Conservation (phyloP, 306 rosid genomes). For the Trichosanthes truncata region DNA sequence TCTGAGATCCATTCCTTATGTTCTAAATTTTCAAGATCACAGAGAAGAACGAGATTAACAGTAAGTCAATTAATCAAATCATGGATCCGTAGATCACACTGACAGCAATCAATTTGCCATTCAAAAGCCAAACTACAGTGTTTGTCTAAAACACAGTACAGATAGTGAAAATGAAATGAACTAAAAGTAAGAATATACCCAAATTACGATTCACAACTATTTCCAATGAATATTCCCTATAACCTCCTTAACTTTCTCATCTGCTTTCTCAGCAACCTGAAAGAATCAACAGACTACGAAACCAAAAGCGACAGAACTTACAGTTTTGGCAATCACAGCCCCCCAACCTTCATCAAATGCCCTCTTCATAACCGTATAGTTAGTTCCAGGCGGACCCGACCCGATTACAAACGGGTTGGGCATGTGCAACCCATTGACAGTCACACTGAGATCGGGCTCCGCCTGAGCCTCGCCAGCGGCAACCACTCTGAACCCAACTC, state of each 20-base stretch:
- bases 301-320: slow-evolving; percentile 19
- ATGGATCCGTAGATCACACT: neutral
- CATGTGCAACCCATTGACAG: slow-evolving; percentile 73
- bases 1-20: neutral
- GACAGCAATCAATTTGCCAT: neutral
- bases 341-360: slow-evolving; percentile 99
- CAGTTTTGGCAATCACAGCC: slow-evolving; percentile 96
- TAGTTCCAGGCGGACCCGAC: slow-evolving; percentile 99
- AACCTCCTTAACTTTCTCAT: neutral
- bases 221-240: neutral
- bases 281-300: neutral
- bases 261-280: slow-evolving; percentile 9
- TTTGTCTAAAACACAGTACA: neutral
- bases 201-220: neutral
- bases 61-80: neutral
- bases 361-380: slow-evolving; percentile 93
- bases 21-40: neutral
- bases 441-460: slow-evolving; percentile 91
- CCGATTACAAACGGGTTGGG: slow-evolving; percentile 94
- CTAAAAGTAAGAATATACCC: neutral
- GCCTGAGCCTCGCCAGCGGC: slow-evolving; percentile 48
- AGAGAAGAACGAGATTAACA: neutral
- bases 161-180: neutral
- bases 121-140: neutral
- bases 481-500: slow-evolving; percentile 55